Percentiles rank a stretch among this genome's conserved stretches.
Evolutionary conservation across 352 stramenopile genomes (phyloP).

Genomic region (Blastocystis sp.): DNA sequence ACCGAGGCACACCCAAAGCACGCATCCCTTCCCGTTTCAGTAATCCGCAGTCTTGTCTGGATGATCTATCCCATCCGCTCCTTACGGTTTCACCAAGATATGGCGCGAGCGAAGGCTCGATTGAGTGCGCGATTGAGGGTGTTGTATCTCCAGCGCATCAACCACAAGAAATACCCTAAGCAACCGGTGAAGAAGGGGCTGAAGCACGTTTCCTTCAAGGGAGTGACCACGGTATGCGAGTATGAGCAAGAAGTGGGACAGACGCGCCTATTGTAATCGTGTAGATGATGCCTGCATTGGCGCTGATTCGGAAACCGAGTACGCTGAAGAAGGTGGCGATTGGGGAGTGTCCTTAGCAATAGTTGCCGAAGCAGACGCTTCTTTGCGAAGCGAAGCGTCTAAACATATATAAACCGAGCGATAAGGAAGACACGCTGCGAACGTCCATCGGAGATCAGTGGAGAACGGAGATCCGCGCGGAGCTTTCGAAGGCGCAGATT

Average conservation of each 20-base stretch:
- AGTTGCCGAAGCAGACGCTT: conserved; percentile 17
- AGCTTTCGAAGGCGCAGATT: not conserved
- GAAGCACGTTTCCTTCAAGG: conserved; percentile 14
- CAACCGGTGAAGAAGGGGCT: not conserved
- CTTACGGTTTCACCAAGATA: not conserved
- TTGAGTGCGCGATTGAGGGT: not conserved
- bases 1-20: not conserved
- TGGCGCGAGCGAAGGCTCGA: conserved; percentile 13
- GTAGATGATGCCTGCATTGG: conserved; percentile 1
- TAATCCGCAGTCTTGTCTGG: too few relatives aligned
- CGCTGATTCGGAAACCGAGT: not conserved
- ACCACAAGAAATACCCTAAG: conserved; percentile 31
- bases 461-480: not conserved
- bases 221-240: not conserved
- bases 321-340: conserved; percentile 1
- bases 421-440: not conserved
- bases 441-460: not conserved
- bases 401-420: not conserved
- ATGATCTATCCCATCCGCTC: conserved; percentile 32
- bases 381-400: not conserved
- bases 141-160: conserved; percentile 28
- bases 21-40: not conserved
- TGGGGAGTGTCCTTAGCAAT: not conserved
- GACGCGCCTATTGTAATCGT: not conserved
- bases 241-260: conserved; percentile 3